Base-by-base conservation (phyloP, 805 yeast species). In the Saturnispora sekii region DNA sequence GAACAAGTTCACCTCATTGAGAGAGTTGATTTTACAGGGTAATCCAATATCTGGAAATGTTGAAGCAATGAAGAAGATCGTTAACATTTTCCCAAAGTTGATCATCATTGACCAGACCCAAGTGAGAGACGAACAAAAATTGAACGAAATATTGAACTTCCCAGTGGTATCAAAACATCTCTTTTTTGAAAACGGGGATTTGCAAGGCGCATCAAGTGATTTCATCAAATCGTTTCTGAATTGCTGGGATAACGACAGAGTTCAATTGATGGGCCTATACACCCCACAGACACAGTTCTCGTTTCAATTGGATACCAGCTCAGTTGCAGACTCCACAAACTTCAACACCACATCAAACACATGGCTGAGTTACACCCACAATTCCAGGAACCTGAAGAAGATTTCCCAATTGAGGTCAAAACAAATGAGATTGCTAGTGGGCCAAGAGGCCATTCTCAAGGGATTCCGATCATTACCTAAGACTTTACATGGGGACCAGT, bases 271-370 rank as follows among this genome's bases (percentile, higher is more conserved):
- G 61, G 72, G 74, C 36, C 67, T 93, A 29, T 93, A 93, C 60
- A 86, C 93, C 43, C 74, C 76, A 40, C 83, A 81, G 55, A 86
- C 97, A 0, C 85, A 83, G 58, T 90, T 93, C 55, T 88, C 97
- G 0, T 59, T 83, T 44, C 82, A 84, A 48, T 77, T 81, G 17
- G 94, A 87, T 63, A 68, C 85, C 1, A 66, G 79, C 0, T 81
- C 82, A 38, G 52, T 62, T 18, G 53, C 58, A 0, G 63, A 59
- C 30, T 47, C 41, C 34, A 50, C 42, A 45, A 60, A 43, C 58
- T 48, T 39, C 14, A 45, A 50, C 7, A 32, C 50, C 2, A 33
- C 53, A 3, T n/a, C 44, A 3, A 49, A 56, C 37, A 58, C 65
- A 58, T 83, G 84, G 70, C 81, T 83, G 14, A 72, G 76, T 54